Percentiles rank a stretch among this genome's conserved stretches.
Conservation (phyloP, 2,329 filamentous ascomycete genomes). For the Trichothecium roseum region DNA sequence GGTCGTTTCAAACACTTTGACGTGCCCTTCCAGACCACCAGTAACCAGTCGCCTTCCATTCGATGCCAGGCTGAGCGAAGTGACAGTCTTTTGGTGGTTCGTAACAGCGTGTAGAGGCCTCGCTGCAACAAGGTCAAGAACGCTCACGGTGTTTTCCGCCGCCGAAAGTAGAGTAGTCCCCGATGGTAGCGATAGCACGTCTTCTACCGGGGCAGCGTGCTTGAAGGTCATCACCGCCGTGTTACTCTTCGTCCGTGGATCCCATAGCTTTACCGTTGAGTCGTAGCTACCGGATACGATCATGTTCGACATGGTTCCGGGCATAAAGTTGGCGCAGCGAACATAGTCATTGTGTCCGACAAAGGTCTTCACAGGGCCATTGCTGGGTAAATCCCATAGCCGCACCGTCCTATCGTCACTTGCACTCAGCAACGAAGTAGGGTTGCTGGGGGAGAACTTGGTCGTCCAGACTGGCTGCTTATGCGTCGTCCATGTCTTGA, state of each 20-base stretch:
- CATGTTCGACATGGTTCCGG: slow-evolving; percentile 59
- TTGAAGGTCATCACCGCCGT: slow-evolving; percentile 83
- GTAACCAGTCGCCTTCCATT: slow-evolving; percentile 72
- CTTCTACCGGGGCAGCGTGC: slow-evolving; percentile 80
- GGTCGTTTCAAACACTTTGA: slow-evolving; percentile 92
- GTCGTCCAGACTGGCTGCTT: slow-evolving; percentile 91
- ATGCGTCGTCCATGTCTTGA: slow-evolving; percentile 92
- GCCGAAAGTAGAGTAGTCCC: slow-evolving; percentile 80
- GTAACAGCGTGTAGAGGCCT: slow-evolving; percentile 77
- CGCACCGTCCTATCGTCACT: slow-evolving; percentile 90
- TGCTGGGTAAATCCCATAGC: slow-evolving; percentile 84
- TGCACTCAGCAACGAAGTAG: slow-evolving; percentile 78
- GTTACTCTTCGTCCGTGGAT: slow-evolving; percentile 61
- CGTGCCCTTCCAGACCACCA: slow-evolving; percentile 85
- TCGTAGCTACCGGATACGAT: slow-evolving; percentile 91
- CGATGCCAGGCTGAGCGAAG: slow-evolving; percentile 71
- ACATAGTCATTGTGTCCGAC: slow-evolving; percentile 89
- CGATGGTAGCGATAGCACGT: slow-evolving; percentile 76
- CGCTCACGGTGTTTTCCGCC: slow-evolving; percentile 76
- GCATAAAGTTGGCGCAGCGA: slow-evolving; percentile 77
- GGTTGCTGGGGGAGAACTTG: slow-evolving; percentile 79
- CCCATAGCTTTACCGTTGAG: slow-evolving; percentile 87
- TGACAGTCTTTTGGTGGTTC: slow-evolving; percentile 98
- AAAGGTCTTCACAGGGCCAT: slow-evolving; percentile 67
- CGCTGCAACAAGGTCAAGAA: slow-evolving; percentile 85